These are phyloP conservation scores for Vitis cinerea DNA, from an alignment of 164 flowering plant genomes.

Conservation along the genomic window DNA sequence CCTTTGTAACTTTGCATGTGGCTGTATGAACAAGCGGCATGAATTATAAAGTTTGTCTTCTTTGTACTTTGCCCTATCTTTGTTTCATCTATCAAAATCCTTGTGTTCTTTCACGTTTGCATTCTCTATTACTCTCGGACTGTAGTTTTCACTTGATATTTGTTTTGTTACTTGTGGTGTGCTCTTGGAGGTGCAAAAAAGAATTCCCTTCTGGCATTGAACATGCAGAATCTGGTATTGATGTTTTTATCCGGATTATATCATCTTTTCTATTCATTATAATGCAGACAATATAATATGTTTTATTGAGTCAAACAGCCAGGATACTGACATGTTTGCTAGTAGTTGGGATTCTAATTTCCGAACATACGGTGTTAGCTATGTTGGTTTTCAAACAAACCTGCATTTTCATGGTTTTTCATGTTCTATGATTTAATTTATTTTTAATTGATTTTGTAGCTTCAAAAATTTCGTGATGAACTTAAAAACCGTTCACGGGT, in stretches of 20 bases:
- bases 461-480: constrained; percentile 97
- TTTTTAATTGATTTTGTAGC: constrained; percentile 40
- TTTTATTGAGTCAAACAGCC: too few relatives aligned
- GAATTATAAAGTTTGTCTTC: not conserved
- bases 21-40: not conserved
- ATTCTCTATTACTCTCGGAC: not conserved
- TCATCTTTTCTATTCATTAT: not conserved
- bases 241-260: not conserved
- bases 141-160: not conserved
- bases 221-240: not conserved
- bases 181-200: not conserved
- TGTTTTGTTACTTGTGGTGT: not conserved
- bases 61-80: not conserved
- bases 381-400: too few relatives aligned
- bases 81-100: not conserved
- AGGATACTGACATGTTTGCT: too few relatives aligned
- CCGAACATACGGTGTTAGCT: too few relatives aligned
- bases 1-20: not conserved
- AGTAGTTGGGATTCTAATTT: too few relatives aligned
- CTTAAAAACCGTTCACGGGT: constrained; percentile 92
- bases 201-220: not conserved
- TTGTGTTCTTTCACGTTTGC: not conserved
- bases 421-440: constrained; percentile 5
- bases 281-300: not conserved
- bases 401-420: not conserved